These are phyloP conservation scores for Solanum aculeatissimum DNA, from an alignment of 305 asterid species.

Conservation along the genomic window DNA sequence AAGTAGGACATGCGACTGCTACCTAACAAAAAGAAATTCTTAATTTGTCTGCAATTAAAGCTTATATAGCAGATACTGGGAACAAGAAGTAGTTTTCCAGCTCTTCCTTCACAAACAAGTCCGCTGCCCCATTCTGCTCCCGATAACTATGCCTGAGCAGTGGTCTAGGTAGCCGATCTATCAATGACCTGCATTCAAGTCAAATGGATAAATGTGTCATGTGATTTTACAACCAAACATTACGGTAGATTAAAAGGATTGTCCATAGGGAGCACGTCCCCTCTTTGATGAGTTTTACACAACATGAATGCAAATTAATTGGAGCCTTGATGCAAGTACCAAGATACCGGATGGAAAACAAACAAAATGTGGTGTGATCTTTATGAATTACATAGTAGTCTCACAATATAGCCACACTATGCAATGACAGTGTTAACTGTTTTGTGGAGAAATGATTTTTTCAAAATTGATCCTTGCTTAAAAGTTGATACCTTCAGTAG, in stretches of 20 bases:
- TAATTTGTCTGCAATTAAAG: not conserved
- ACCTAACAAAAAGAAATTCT: not conserved
- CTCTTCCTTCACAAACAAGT: not conserved
- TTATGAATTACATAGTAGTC: not conserved
- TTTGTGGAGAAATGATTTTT: too few species aligned
- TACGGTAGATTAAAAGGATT: too few species aligned
- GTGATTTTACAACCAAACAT: not conserved
- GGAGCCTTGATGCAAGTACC: not conserved
- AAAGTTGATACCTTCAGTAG: conserved; percentile 12
- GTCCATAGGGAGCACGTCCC: not conserved
- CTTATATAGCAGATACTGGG: not conserved
- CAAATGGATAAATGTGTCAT: not conserved
- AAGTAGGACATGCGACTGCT: not conserved
- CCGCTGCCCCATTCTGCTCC: not conserved
- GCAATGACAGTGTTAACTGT: not conserved
- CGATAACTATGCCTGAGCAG: not conserved
- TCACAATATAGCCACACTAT: not conserved
- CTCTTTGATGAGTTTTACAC: not conserved
- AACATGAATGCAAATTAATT: too few species aligned
- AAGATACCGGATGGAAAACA: not conserved
- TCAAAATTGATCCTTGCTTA: too few species aligned
- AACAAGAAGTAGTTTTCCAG: not conserved
- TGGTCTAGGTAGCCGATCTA: not conserved
- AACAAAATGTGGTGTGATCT: not conserved
- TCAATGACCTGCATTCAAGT: not conserved